Base-by-base conservation (phyloP, 352 stramenopile species). In the Phytophthora capsici region DNA sequence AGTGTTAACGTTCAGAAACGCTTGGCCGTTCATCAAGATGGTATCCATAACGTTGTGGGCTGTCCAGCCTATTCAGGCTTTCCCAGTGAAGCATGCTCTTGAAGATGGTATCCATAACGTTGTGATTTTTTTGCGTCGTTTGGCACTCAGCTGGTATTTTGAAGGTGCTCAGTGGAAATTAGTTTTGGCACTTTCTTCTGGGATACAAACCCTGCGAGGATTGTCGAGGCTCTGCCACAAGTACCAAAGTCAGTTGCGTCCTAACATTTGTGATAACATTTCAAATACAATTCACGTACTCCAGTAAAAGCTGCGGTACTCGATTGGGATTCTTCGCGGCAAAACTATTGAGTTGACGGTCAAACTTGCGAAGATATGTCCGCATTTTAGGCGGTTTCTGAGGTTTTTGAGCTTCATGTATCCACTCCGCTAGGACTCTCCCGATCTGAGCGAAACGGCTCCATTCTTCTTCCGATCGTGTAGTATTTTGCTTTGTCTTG, bases 281-380 rank as follows among this genome's bases (percentile, higher is more conserved):
- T n/a, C n/a, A n/a, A n/a, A n/a, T 32, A 32, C 28, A 32, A 32
- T 32, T 0, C 20, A 56, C 48, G 32, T 72, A 62, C 54, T 62
- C 30, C 4, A 62, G 13, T 4, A 62, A 23, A n/a, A n/a, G 16
- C 8, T 30, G 17, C 10, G 54, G 43, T 28, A 62, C 25, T 47
- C 43, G 43, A 6, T 23, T 34, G 45, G 41, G 54, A 25, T 40
- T 38, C 10, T 20, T 47, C 37, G 37, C 48, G 1, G 30, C 30
- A 17, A 62, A 62, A 7, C 54, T 43, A 23, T 54, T 54, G 12
- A 62, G 10, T 19, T 62, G 54, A 17, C 22, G 41, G 8, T 62
- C 54, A 47, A 62, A 62, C 5, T 44, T 30, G 7, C n/a, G 10
- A 9, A 62, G 12, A 19, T 54, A 34, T 2, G 30, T 16, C 1